Evolutionary conservation across 2,329 filamentous ascomycete species (phyloP), one percentile per base, ranked within the genome.

Genomic region (Colletotrichum orbiculare): DNA sequence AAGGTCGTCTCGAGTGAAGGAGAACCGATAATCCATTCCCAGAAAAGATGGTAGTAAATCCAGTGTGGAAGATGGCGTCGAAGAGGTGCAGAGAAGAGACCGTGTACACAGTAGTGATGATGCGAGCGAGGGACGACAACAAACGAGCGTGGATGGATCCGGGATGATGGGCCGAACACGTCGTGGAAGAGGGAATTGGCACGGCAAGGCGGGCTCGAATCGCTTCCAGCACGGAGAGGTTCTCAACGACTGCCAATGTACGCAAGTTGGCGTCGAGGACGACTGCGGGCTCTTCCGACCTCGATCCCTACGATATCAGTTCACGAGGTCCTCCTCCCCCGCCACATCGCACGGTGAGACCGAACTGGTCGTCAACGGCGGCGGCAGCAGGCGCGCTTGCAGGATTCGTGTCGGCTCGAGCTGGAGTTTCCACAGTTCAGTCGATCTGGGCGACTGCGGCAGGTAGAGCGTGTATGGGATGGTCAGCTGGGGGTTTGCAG

Each of bases 1-100:
- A 73, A 90, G 80, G 78, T 90, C 87, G 81, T 90, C 88, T 73
- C 87, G 85, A 71, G 83, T 82, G 70, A 84, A 80, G 50, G 83
- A 74, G 73, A 87, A 88, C 70, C 87, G 85, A 69, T 84, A 78
- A 85, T 91, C 88, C 88, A 91, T 91, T 70, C 85, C 86, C 77
- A 67, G 60, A 70, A 48, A 45, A 8, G 49, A 58, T 61, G 55
- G 48, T 15, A 45, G 38, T 52, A 35, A 25, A 46, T 66, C 41
- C 59, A 41, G 7, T 46, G 9, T 43, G 13, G 13, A 43, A 43
- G 13, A 43, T n/a, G 15, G 13, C 9, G 13, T 13, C 12, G 34
- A 48, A 38, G 15, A n/a, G 33, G 34, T 42, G 53, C 35, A 41
- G 50, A 17, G 47, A 25, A 25, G 25, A 25, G 25, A 25, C 25